These are phyloP conservation scores for Venturia asperata DNA, from an alignment of 2,329 filamentous ascomycete genomes.

Conservation along the genomic window DNA sequence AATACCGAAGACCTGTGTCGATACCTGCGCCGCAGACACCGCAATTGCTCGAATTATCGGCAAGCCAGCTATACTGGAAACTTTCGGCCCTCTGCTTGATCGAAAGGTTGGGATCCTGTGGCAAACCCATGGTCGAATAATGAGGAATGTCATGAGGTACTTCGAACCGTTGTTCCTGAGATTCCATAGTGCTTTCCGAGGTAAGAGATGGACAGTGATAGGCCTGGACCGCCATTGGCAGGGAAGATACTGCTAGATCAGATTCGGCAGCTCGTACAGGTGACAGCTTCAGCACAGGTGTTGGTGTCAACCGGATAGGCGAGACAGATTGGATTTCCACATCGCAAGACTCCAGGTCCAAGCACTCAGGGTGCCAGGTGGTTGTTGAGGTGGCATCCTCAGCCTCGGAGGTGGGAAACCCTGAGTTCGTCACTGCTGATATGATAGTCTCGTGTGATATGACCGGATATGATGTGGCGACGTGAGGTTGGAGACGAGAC, in stretches of 20 bases:
- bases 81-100: conserved; percentile 9
- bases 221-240: conserved; percentile 1
- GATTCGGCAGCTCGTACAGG: neutral
- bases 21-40: neutral
- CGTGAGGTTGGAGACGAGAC: neutral
- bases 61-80: conserved; percentile 8
- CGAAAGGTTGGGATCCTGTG: conserved; percentile 5
- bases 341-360: neutral
- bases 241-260: neutral
- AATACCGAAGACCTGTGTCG: neutral
- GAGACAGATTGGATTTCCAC: neutral
- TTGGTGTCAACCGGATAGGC: neutral
- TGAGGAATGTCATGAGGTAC: conserved; percentile 8
- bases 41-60: neutral
- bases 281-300: conserved; percentile 1
- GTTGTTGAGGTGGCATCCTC: neutral
- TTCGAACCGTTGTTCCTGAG: conserved; percentile 7
- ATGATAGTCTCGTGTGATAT: neutral
- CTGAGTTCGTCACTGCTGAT: neutral
- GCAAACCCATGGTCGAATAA: neutral
- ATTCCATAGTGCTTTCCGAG: conserved; percentile 5
- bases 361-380: neutral
- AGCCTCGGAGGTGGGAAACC: neutral
- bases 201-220: conserved; percentile 8
- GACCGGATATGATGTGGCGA: neutral